These are phyloP conservation scores for Neurospora sp. DNA, from an alignment of 495 filamentous ascomycete genomes.

Conservation along the genomic window DNA sequence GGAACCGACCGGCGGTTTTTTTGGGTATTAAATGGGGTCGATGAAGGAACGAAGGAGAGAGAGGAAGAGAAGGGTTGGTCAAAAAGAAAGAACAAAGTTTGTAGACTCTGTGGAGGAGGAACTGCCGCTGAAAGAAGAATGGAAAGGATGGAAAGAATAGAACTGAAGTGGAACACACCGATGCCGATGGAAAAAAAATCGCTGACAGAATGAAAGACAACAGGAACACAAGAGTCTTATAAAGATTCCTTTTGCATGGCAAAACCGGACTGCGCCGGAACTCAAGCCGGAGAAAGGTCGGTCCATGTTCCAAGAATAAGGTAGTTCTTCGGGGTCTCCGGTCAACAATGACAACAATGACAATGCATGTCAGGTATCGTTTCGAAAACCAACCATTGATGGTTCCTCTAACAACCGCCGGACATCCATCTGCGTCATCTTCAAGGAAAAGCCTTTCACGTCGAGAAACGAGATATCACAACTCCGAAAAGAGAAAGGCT, in stretches of 20 bases:
- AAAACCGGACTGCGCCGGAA: background rate
- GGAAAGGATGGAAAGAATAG: background rate
- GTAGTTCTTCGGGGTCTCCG: background rate
- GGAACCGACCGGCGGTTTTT: background rate
- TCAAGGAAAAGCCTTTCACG: background rate
- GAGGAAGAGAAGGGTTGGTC: background rate
- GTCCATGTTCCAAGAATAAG: background rate
- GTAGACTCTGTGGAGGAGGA: background rate
- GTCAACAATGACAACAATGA: background rate
- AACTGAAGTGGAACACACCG: background rate
- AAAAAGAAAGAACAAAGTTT: background rate
- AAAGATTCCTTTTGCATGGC: background rate
- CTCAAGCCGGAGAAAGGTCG: background rate
- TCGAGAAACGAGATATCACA: background rate
- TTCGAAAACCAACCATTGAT: background rate
- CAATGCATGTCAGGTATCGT: background rate
- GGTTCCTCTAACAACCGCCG: background rate
- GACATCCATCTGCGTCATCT: background rate
- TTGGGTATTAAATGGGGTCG: background rate
- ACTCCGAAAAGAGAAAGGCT: background rate
- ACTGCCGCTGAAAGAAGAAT: background rate
- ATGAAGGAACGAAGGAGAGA: background rate
- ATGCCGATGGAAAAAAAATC: background rate
- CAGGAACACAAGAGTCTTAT: background rate
- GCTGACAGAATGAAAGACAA: background rate